Base-by-base conservation (phyloP, 139 green algal genomes). In the Chlorokybus atmophyticus region DNA sequence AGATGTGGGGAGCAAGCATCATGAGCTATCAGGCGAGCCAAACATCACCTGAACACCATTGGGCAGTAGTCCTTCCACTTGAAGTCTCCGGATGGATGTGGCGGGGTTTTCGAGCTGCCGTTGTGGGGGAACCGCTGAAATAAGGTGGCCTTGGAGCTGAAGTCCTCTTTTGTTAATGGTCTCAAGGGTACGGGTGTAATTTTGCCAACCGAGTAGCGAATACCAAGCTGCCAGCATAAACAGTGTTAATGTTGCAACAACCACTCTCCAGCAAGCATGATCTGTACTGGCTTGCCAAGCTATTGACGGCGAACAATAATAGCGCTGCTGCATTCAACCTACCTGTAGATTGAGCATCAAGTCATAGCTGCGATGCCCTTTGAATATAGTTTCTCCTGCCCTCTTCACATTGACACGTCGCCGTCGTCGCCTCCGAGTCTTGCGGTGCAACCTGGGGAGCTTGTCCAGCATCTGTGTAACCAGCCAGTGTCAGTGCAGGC, bases 11-110 rank as follows among this genome's bases (percentile, higher is more conserved):
- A 28, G 10, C 24, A 1, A 28, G 2, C 41, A n/a, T n/a, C n/a
- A n/a, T n/a, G n/a, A n/a, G n/a, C n/a, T n/a, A n/a, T n/a, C n/a
- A n/a, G n/a, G n/a, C n/a, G n/a, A n/a, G n/a, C n/a, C n/a, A n/a
- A n/a, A n/a, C n/a, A n/a, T n/a, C 17, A 44, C 7, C 59, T 60
- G 72, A 96, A 96, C 5, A 82, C 80, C 50, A 60, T 55, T 0
- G 90, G 86, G 51, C 58, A 73, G 65, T 96, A 98, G 66, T 95
- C 84, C 69, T 94, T 95, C 85, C 86, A 97, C 52, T 80, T 81
- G 64, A 95, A 96, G 47, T 85, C 71, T 6, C 23, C 71, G 17
- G 44, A 77, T 17, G 58, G 52, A 60, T 92, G 83, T 5, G 79
- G 76, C 3, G 83, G 77, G 0, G 83, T 92, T 25, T 64, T 65